Evolutionary conservation across 2,329 filamentous ascomycete genomes (phyloP).

Genomic region (Raffaelea ambrosiae): DNA sequence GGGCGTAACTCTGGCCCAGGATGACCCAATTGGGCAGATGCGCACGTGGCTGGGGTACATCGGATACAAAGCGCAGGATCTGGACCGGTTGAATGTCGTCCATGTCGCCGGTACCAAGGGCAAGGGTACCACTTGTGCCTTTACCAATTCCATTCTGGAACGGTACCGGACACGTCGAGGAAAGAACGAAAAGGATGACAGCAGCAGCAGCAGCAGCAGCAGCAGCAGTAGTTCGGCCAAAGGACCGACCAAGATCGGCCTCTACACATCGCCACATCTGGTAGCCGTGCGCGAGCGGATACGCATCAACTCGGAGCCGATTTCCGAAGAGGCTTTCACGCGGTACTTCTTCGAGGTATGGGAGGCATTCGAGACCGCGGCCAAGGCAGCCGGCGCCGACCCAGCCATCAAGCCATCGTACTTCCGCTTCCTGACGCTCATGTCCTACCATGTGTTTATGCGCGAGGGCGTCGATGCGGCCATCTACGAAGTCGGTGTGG

Average conservation of each 20-base stretch:
- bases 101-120: conserved; percentile 72
- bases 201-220: too few relatives aligned
- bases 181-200: neutral
- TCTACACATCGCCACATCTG: conserved; percentile 63
- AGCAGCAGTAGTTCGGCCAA: neutral
- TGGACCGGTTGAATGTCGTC: conserved; percentile 56
- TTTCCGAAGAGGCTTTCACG: conserved; percentile 51
- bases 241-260: conserved; percentile 41
- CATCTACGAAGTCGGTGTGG: conserved; percentile 59
- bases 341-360: conserved; percentile 62
- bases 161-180: conserved; percentile 35
- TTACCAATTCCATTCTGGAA: conserved; percentile 53
- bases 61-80: conserved; percentile 55
- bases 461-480: conserved; percentile 53
- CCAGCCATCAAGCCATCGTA: conserved; percentile 41
- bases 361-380: conserved; percentile 33
- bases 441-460: conserved; percentile 60
- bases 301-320: conserved; percentile 48
- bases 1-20: conserved; percentile 60
- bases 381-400: conserved; percentile 19
- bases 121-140: conserved; percentile 66
- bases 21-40: conserved; percentile 65
- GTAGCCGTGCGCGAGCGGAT: conserved; percentile 61
- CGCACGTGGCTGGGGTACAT: conserved; percentile 66
- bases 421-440: conserved; percentile 54